A percentile compares a stretch with the other conserved stretches of the same genome.
Conservation (phyloP, 192 early-diverging fungal genomes). For the Coemansia sp. region DNA sequence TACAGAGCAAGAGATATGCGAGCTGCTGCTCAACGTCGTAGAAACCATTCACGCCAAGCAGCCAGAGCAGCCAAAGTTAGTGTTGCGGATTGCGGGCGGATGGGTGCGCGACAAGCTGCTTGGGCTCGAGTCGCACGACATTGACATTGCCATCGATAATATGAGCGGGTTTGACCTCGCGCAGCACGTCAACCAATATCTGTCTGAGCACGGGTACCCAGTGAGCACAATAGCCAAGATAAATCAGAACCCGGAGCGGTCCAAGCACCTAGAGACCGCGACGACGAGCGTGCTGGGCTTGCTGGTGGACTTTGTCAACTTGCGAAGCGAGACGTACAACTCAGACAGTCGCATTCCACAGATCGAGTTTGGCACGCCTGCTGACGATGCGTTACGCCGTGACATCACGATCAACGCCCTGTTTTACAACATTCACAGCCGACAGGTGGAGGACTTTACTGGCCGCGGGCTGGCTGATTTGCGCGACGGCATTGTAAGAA, state of each 20-base stretch:
- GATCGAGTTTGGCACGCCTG: constrained; percentile 83
- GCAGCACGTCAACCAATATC: constrained; percentile 58
- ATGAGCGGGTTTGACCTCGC: constrained; percentile 96
- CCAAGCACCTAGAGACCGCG: constrained; percentile 98
- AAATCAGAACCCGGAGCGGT: constrained; percentile 88
- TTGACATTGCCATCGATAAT: constrained; percentile 92
- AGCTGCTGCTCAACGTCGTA: constrained; percentile 65
- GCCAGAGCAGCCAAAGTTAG: constrained; percentile 58
- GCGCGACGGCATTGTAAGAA: constrained; percentile 71
- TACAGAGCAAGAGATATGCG: constrained; percentile 69
- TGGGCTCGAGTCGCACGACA: constrained; percentile 81
- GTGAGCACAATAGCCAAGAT: constrained; percentile 75
- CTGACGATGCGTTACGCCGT: constrained; percentile 90
- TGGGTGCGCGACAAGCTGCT: constrained; percentile 99
- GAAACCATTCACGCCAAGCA: constrained; percentile 55
- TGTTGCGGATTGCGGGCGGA: constrained; percentile 92
- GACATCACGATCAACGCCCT: constrained; percentile 98
- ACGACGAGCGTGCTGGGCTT: constrained; percentile 79
- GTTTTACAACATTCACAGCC: constrained; percentile 94
- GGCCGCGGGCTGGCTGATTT: constrained; percentile 78
- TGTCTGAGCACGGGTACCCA: constrained; percentile 62
- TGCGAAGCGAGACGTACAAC: constrained; percentile 89
- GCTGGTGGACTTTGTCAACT: constrained; percentile 92
- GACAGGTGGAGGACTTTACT: constrained; percentile 86
- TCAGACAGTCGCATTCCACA: constrained; percentile 81